phyloP scores from a whole-genome alignment of 179 eudicot genomes.

The Spinacia oleracea region DNA sequence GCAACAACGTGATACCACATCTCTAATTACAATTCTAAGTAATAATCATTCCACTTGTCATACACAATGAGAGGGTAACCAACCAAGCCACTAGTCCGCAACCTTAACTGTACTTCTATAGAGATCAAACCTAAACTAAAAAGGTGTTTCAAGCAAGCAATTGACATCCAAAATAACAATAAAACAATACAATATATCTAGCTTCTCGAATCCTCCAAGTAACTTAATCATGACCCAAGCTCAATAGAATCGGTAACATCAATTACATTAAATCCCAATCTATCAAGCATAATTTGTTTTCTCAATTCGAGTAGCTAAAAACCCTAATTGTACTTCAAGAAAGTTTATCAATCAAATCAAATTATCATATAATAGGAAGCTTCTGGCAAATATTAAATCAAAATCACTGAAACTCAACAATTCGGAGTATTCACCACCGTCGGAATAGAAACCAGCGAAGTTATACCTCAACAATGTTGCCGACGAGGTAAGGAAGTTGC shows the following conservation, averaged over 20 bases:
- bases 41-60: neutral
- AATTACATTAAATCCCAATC: neutral
- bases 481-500: slow-evolving; percentile 95
- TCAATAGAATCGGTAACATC: neutral
- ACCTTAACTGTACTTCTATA: neutral
- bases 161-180: neutral
- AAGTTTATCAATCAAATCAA: neutral
- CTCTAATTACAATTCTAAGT: neutral
- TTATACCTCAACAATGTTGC: slow-evolving; percentile 89
- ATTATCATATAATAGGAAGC: too few relatives aligned
- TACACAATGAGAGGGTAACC: neutral
- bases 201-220: neutral
- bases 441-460: too few relatives aligned
- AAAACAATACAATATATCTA: neutral
- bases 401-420: neutral
- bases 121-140: neutral
- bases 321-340: slow-evolving; percentile 9
- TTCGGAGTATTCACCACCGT: too few relatives aligned
- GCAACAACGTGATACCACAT: neutral
- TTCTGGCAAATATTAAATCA: neutral
- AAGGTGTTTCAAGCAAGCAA: neutral
- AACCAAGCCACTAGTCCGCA: neutral
- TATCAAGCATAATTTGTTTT: neutral
- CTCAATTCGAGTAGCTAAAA: neutral
- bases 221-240: neutral